These are phyloP conservation scores for Phytophthora constricta DNA, from an alignment of 352 stramenopile genomes.

Conservation along the genomic window DNA sequence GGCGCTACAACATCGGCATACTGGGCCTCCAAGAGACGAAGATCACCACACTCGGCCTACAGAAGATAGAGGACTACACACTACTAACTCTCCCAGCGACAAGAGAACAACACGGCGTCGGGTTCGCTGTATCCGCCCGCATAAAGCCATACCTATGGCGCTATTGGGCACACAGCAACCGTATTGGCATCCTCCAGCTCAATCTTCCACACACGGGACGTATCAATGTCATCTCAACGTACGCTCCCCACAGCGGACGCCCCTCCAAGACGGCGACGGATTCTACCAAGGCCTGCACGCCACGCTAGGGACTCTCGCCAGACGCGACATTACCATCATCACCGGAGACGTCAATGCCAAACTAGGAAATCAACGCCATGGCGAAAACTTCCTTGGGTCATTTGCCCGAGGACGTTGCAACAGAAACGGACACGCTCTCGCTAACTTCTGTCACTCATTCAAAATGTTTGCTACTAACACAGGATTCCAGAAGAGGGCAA, in stretches of 20 bases:
- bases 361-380: background rate
- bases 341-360: background rate
- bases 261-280: background rate
- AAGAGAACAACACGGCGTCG: background rate
- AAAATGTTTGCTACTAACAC: too few relatives aligned
- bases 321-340: background rate
- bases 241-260: background rate
- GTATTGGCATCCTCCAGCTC: background rate
- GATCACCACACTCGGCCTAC: constrained; percentile 20
- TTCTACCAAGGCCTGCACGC: background rate
- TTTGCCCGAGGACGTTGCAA: too few relatives aligned
- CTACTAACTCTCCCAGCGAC: background rate
- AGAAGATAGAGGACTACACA: background rate
- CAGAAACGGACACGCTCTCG: too few relatives aligned
- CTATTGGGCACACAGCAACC: background rate
- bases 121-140: background rate
- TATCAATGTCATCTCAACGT: background rate
- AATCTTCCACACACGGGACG: background rate
- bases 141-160: background rate
- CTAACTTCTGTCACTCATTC: too few relatives aligned
- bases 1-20: background rate
- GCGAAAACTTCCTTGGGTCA: constrained; percentile 1
- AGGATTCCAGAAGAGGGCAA: too few relatives aligned
- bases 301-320: background rate
- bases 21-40: background rate